Conservation (phyloP, 2,329 filamentous ascomycete species). For the Nannizzia gypsea region DNA sequence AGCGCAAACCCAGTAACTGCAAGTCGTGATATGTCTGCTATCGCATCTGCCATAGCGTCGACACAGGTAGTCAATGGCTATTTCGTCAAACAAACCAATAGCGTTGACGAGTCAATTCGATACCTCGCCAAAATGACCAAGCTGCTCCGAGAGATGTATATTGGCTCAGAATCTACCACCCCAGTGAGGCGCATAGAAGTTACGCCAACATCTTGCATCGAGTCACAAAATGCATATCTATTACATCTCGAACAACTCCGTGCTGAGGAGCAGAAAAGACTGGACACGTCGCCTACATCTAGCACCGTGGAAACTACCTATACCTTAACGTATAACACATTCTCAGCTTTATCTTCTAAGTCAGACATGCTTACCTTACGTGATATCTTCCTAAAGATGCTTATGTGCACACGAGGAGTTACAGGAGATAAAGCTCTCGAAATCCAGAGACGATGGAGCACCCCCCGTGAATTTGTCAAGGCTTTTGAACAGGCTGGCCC, state of each 20-base stretch:
- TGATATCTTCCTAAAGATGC: conserved; percentile 71
- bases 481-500: conserved; percentile 47
- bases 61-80: conserved; percentile 69
- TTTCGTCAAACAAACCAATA: conserved; percentile 64
- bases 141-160: conserved; percentile 53
- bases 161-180: background rate
- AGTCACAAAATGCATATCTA: conserved; percentile 56
- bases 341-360: conserved; percentile 62
- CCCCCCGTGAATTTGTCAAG: conserved; percentile 58
- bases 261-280: conserved; percentile 36
- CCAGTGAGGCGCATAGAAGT: conserved; percentile 40
- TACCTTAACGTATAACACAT: conserved; percentile 58
- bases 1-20: conserved; percentile 33
- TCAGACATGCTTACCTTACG: conserved; percentile 61
- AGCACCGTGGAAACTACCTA: conserved; percentile 29
- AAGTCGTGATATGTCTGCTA: conserved; percentile 51
- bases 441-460: conserved; percentile 68
- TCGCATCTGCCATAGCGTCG: conserved; percentile 61
- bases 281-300: conserved; percentile 29
- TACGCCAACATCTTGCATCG: conserved; percentile 49
- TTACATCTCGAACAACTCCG: conserved; percentile 50
- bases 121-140: conserved; percentile 63
- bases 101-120: conserved; percentile 64
- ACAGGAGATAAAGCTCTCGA: conserved; percentile 68
- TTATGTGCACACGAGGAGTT: conserved; percentile 67